Percentiles rank a stretch among this genome's conserved stretches.
Conservation (phyloP, 306 rosid genomes). For the Sesbania bispinosa region DNA sequence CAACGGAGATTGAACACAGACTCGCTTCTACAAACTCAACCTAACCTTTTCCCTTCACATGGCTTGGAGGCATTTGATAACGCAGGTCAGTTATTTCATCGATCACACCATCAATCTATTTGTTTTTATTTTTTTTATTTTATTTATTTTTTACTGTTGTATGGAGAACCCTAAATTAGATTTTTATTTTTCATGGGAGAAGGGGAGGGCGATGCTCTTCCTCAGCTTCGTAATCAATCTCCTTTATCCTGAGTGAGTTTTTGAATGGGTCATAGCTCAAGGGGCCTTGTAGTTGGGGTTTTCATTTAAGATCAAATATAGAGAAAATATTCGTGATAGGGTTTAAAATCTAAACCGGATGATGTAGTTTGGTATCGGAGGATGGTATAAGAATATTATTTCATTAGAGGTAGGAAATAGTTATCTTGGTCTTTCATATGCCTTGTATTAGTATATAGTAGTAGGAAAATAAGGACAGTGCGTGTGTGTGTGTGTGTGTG, state of each 20-base stretch:
- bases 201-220: no score
- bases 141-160: background rate
- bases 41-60: slow-evolving; percentile 18
- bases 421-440: background rate
- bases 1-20: background rate
- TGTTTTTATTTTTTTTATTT: background rate
- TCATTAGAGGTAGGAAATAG: background rate
- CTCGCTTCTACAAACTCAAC: background rate
- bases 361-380: background rate
- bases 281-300: no score
- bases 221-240: no score
- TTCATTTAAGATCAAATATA: no score
- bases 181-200: background rate
- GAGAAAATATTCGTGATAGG: background rate
- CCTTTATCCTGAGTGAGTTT: no score
- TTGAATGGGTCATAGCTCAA: no score
- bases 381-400: background rate
- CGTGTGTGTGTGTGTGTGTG: no score
- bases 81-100: slow-evolving; percentile 47
- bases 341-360: background rate
- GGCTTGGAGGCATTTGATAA: slow-evolving; percentile 68
- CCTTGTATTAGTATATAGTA: no score
- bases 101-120: background rate
- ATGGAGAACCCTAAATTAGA: background rate
- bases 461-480: no score